A percentile compares a stretch with the other conserved stretches of the same genome.
Conservation (phyloP, 2,329 filamentous ascomycete genomes). For the Penicillium capsulatum region DNA sequence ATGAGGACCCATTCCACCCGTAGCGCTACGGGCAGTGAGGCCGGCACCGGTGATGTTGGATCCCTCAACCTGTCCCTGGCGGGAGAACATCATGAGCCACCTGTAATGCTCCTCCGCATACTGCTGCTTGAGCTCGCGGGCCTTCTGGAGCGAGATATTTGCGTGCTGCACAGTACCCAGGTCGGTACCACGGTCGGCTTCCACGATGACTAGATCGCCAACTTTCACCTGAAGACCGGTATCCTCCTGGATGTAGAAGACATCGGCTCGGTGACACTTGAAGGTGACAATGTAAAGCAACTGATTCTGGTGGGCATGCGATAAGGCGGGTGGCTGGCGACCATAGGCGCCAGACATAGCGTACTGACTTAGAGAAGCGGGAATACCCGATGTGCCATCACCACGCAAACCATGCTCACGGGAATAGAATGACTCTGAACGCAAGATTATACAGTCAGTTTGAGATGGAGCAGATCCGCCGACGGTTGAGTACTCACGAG, state of each 20-base stretch:
- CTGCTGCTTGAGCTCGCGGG: slow-evolving; percentile 83
- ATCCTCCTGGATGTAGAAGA: slow-evolving; percentile 95
- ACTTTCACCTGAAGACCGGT: slow-evolving; percentile 86
- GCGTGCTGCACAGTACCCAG: slow-evolving; percentile 87
- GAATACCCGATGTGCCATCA: slow-evolving; percentile 34
- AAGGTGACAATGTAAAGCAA: slow-evolving; percentile 78
- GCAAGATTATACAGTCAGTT: slow-evolving; percentile 33
- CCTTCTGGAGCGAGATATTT: slow-evolving; percentile 81
- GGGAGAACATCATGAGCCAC: slow-evolving; percentile 98
- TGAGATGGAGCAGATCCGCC: slow-evolving; percentile 30
- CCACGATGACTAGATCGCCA: slow-evolving; percentile 93
- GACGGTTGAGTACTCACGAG: slow-evolving; percentile 42
- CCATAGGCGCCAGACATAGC: slow-evolving; percentile 37
- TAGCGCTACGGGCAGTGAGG: slow-evolving; percentile 63
- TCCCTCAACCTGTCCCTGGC: slow-evolving; percentile 56
- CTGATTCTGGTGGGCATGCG: slow-evolving; percentile 41
- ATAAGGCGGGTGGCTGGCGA: slow-evolving; percentile 35
- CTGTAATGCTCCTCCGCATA: slow-evolving; percentile 95
- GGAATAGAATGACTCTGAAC: slow-evolving; percentile 43
- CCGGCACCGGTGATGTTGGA: slow-evolving; percentile 49
- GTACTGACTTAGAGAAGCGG: slow-evolving; percentile 40
- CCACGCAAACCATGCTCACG: slow-evolving; percentile 36
- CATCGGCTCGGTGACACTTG: slow-evolving; percentile 91
- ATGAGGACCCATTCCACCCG: slow-evolving; percentile 73
- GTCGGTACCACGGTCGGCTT: slow-evolving; percentile 93